Evolutionary conservation across 331 rosid genomes (phyloP).

Genomic region (Malus hybrid): DNA sequence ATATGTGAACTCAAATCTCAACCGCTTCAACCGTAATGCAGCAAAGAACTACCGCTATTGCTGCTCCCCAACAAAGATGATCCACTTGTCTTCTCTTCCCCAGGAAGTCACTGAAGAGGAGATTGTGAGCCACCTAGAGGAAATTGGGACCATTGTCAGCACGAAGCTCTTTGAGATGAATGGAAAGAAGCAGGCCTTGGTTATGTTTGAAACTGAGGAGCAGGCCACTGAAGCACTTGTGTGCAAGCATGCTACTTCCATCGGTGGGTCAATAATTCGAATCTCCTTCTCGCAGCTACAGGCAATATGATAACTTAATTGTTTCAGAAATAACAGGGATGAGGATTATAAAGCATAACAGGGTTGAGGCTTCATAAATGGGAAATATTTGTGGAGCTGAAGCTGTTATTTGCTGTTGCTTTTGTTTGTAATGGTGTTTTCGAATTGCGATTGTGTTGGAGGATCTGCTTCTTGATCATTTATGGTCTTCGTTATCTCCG

Average conservation of each 20-base stretch:
- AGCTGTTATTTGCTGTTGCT: conserved; percentile 25
- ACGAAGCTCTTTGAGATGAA: conserved; percentile 93
- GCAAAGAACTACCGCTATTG: conserved; percentile 96
- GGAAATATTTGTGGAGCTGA: conserved; percentile 34
- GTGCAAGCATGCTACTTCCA: conserved; percentile 83
- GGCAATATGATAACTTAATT: conserved; percentile 36
- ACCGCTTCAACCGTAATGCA: conserved; percentile 93
- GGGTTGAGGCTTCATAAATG: conserved; percentile 42
- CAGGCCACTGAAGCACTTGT: conserved; percentile 96
- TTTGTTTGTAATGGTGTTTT: conserved; percentile 38
- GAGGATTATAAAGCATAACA: conserved; percentile 32
- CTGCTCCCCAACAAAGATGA: conserved; percentile 94
- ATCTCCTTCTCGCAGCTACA: conserved; percentile 96
- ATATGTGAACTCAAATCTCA: conserved; percentile 80
- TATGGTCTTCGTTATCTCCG: conserved; percentile 20
- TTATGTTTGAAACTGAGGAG: conserved; percentile 88
- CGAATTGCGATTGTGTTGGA: conserved; percentile 28
- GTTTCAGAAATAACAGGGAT: conserved; percentile 18
- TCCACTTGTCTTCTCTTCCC: conserved; percentile 84
- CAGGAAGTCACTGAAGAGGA: conserved; percentile 86
- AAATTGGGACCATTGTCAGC: conserved; percentile 65
- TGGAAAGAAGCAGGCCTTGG: conserved; percentile 89
- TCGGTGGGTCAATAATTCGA: conserved; percentile 67
- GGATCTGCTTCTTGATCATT: conserved; percentile 27
- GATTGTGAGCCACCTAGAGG: conserved; percentile 66